Percentiles rank a stretch among this genome's conserved stretches.
These are phyloP conservation scores for Saccharum officinarum DNA, from an alignment of 176 grass and related monocot genomes.

Conservation along the genomic window DNA sequence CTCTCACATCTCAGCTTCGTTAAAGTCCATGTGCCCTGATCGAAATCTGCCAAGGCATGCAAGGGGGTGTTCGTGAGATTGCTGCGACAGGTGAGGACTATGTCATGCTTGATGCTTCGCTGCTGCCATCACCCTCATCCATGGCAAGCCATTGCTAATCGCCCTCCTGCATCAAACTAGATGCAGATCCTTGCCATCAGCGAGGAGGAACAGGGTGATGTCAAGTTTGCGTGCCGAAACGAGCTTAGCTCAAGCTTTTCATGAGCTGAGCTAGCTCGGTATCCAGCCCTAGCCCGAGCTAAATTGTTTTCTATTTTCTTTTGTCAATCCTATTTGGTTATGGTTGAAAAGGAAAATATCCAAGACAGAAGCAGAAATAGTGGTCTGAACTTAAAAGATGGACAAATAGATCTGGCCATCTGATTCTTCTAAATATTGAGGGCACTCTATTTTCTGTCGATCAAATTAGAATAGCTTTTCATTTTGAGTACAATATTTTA, in stretches of 20 bases:
- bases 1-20: neutral
- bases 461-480: slow-evolving; percentile 2
- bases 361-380: neutral
- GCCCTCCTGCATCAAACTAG: neutral
- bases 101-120: too few relatives aligned
- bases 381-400: neutral
- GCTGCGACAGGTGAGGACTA: too few relatives aligned
- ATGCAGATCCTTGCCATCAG: neutral
- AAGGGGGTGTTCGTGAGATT: too few relatives aligned
- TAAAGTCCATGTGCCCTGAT: neutral
- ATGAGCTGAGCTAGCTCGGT: neutral
- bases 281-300: neutral
- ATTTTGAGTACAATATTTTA: neutral
- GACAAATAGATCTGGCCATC: neutral
- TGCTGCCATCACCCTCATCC: too few relatives aligned
- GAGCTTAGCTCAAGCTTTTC: neutral
- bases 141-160: too few relatives aligned
- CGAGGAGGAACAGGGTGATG: neutral
- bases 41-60: too few relatives aligned
- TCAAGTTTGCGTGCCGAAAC: neutral
- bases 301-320: neutral
- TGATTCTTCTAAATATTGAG: neutral
- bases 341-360: neutral
- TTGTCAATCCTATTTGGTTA: neutral
- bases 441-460: neutral